phyloP scores from a whole-genome alignment of 495 filamentous ascomycete genomes.

The Penicillium cinerascens region DNA sequence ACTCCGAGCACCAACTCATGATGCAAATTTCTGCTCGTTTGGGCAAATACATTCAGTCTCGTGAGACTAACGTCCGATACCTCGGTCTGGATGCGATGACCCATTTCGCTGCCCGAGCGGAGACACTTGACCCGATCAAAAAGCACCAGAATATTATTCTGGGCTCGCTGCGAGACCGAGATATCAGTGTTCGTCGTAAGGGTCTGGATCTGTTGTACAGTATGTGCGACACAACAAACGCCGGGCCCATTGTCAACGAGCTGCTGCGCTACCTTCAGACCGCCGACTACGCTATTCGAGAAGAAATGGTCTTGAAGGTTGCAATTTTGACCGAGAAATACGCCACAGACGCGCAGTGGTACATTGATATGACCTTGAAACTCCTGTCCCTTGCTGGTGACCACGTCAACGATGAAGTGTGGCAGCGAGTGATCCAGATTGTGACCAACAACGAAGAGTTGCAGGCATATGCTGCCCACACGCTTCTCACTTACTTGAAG shows the following conservation, averaged over 20 bases:
- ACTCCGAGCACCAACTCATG: constrained; percentile 93
- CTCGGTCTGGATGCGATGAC: constrained; percentile 97
- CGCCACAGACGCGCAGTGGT: constrained; percentile 97
- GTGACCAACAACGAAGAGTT: constrained; percentile 99
- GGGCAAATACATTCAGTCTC: constrained; percentile 93
- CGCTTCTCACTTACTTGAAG: constrained; percentile 85
- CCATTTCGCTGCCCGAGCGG: constrained; percentile 89
- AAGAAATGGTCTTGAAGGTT: constrained; percentile 99
- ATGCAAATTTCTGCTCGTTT: constrained; percentile 92
- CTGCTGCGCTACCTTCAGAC: constrained; percentile 91
- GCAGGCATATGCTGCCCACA: constrained; percentile 93
- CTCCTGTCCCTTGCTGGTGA: constrained; percentile 96
- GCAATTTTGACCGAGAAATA: constrained; percentile 98
- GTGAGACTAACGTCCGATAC: constrained; percentile 97
- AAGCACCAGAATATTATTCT: constrained; percentile 96
- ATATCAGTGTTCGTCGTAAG: constrained; percentile 96
- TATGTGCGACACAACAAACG: constrained; percentile 96
- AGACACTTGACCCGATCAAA: constrained; percentile 96
- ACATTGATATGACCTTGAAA: constrained; percentile 94
- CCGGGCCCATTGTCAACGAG: constrained; percentile 88
- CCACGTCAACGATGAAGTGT: constrained; percentile 98
- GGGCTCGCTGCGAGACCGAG: constrained; percentile 86
- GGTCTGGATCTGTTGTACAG: constrained; percentile 96
- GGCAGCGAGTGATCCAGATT: constrained; percentile 98
- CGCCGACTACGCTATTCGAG: constrained; percentile 94